phyloP scores from a whole-genome alignment of 495 filamentous ascomycete species.

The Glonium stellatum region DNA sequence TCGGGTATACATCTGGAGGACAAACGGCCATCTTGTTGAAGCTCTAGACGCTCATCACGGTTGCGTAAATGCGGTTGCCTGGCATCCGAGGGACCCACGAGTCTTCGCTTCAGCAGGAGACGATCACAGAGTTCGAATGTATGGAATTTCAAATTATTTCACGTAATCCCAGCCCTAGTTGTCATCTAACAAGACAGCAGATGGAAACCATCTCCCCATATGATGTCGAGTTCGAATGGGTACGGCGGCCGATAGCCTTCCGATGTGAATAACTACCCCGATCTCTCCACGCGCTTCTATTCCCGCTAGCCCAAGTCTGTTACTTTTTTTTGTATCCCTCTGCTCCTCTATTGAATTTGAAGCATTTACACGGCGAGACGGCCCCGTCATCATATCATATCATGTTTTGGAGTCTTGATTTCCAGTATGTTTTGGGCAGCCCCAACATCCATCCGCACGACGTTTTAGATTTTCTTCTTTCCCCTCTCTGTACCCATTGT shows the following conservation, averaged over 20 bases:
- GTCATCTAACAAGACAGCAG: background rate
- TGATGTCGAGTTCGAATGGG: background rate
- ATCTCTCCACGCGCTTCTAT: background rate
- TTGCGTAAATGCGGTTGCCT: slow-evolving; percentile 83
- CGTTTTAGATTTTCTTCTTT: background rate
- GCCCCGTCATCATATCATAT: background rate
- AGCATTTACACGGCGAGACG: background rate
- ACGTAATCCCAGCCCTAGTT: background rate
- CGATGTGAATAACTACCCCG: background rate
- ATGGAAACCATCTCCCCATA: slow-evolving; percentile 1
- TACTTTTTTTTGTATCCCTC: background rate
- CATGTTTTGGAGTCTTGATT: background rate
- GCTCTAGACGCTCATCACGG: slow-evolving; percentile 64
- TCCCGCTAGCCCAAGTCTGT: background rate
- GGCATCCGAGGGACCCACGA: slow-evolving; percentile 75
- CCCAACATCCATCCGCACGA: background rate
- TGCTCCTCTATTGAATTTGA: background rate
- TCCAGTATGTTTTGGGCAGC: background rate
- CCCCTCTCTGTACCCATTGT: background rate
- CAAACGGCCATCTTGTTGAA: slow-evolving; percentile 67
- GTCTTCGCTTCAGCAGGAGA: slow-evolving; percentile 93
- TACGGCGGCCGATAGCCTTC: slow-evolving; percentile 1
- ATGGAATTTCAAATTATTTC: slow-evolving; percentile 14
- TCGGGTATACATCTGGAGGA: slow-evolving; percentile 78
- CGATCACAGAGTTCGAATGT: slow-evolving; percentile 83